Evolutionary conservation across 371 early-diverging fungal genomes (phyloP), one percentile per base, ranked within the genome.

Genomic region (Actinomortierella wolfii): DNA sequence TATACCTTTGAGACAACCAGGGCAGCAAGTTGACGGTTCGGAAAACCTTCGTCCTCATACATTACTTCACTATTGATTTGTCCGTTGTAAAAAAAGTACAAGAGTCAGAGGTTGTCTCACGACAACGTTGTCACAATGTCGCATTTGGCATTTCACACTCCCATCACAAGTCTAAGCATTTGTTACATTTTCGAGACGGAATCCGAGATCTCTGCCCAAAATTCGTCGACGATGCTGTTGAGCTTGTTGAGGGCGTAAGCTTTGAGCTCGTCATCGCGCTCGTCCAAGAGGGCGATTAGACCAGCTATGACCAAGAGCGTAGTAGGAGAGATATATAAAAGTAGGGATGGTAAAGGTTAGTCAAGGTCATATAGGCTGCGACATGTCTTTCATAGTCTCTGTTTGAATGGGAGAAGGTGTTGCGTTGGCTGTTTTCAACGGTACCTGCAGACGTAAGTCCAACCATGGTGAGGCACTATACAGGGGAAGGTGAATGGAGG

Each of bases 131-230:
- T n/a, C 14, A 6, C 2, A 2, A 34, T 17, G 51, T 2, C n/a
- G n/a, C n/a, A n/a, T n/a, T n/a, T n/a, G n/a, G n/a, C n/a, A 15
- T n/a, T n/a, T 15, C 14, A 14, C 14, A 43, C 43, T 43, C n/a
- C n/a, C n/a, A n/a, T n/a, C n/a, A n/a, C n/a, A n/a, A n/a, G n/a
- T n/a, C n/a, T n/a, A 46, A 28, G 13, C 13, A 5, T 43, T 26
- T 50, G 81, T 76, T 85, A 94, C 93, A 97, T 97, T 79, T 94
- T 94, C 7, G 95, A 85, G 51, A 97, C 87, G 11, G 92, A 85
- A 71, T 98, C 99, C 28, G 97, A 86, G 58, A 97, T 94, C 76
- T 98, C 99, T 17, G 96, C 91, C 99, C 99, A 98, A 77, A 97
- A 97, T 64, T 90, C 89, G 81, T 95, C 94, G 50, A 97, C 94